These are phyloP conservation scores for Aspergillus nanangensis DNA, from an alignment of 495 filamentous ascomycete species.

Conservation along the genomic window DNA sequence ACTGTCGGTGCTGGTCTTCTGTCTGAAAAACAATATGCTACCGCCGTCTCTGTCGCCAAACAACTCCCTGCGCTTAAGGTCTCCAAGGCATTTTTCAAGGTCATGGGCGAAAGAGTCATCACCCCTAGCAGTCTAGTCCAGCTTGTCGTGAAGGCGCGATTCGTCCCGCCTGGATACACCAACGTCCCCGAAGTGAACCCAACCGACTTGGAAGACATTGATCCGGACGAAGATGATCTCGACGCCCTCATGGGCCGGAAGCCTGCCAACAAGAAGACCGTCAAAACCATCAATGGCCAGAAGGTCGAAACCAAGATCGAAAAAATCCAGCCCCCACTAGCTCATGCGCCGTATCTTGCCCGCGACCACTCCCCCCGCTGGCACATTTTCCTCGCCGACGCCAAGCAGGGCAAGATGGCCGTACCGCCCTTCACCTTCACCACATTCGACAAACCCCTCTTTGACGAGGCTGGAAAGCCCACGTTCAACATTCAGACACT, in stretches of 20 bases:
- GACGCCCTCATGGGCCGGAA: constrained; percentile 83
- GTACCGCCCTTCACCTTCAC: constrained; percentile 91
- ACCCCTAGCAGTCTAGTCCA: constrained; percentile 91
- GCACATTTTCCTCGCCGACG: constrained; percentile 91
- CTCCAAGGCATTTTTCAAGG: constrained; percentile 98
- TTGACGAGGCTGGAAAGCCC: constrained; percentile 66
- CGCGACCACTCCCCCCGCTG: constrained; percentile 85
- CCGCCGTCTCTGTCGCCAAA: constrained; percentile 67
- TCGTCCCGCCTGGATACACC: constrained; percentile 78
- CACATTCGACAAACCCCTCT: constrained; percentile 82
- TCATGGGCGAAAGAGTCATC: constrained; percentile 86
- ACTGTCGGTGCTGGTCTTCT: constrained; percentile 66
- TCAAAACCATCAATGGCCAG: constrained; percentile 55
- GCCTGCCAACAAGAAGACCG: constrained; percentile 50
- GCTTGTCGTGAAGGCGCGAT: constrained; percentile 90
- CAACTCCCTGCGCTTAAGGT: constrained; percentile 79
- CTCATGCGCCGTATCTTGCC: constrained; percentile 83
- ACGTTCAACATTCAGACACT: constrained; percentile 92
- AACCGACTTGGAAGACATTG: constrained; percentile 80
- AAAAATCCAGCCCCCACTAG: constrained; percentile 71
- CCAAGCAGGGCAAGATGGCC: constrained; percentile 88
- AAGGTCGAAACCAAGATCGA: constrained; percentile 45
- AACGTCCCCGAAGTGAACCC: constrained; percentile 69
- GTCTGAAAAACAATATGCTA: constrained; percentile 68
- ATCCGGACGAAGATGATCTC: constrained; percentile 88